Conservation (phyloP, 2,329 filamentous ascomycete species). For the Cadophora malorum region DNA sequence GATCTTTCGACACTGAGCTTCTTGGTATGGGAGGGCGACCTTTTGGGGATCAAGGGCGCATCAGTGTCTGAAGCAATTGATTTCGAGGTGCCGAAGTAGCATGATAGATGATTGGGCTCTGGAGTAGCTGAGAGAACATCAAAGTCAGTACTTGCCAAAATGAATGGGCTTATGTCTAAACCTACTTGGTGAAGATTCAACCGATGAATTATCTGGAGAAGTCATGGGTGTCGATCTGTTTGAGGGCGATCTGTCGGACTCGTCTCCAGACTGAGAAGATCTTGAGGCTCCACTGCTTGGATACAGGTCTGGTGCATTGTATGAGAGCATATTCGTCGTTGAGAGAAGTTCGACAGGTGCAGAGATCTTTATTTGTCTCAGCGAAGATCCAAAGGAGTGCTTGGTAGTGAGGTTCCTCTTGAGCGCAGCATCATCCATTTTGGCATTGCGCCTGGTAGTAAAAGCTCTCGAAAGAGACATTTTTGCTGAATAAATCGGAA, state of each 20-base stretch:
- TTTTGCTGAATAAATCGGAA: constrained; percentile 35
- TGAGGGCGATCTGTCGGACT: constrained; percentile 69
- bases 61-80: constrained; percentile 47
- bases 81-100: constrained; percentile 60
- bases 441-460: constrained; percentile 67
- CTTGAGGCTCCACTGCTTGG: constrained; percentile 38
- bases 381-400: constrained; percentile 37
- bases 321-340: constrained; percentile 95
- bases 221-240: constrained; percentile 50
- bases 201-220: constrained; percentile 53
- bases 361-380: constrained; percentile 74
- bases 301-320: constrained; percentile 86
- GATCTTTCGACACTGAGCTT: constrained; percentile 78
- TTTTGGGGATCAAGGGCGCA: constrained; percentile 74
- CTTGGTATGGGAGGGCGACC: constrained; percentile 88
- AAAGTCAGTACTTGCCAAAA: neutral
- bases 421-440: constrained; percentile 45
- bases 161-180: neutral
- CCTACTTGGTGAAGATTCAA: constrained; percentile 46
- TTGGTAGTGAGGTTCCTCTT: constrained; percentile 42
- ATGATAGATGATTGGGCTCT: constrained; percentile 70
- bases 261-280: constrained; percentile 67
- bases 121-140: constrained; percentile 52
- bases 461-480: constrained; percentile 73
- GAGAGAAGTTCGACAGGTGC: constrained; percentile 85